Conservation (phyloP, 1,284 basidiomycete genomes). For the Cutaneotrichosporon spelunceum region DNA sequence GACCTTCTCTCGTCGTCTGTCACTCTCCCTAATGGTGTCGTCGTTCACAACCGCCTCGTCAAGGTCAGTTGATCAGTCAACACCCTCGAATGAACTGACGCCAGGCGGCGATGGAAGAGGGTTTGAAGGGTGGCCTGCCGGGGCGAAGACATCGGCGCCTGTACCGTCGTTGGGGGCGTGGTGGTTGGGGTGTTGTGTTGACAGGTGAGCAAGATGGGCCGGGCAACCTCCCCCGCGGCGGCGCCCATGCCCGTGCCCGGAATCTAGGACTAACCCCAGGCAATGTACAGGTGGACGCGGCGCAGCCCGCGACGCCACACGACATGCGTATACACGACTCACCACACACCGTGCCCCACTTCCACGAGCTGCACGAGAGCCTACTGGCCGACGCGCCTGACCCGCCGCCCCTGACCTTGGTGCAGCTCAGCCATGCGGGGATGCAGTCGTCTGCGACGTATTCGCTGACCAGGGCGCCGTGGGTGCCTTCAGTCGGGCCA, state of each 20-base stretch:
- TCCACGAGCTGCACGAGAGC: conserved; percentile 55
- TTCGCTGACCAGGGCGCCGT: conserved; percentile 37
- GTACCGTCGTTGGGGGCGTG: conserved; percentile 72
- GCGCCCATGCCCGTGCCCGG: not conserved
- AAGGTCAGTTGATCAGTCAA: conserved; percentile 51
- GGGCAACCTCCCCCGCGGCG: not conserved
- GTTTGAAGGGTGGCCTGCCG: conserved; percentile 70
- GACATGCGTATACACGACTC: conserved; percentile 66
- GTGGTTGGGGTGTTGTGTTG: conserved; percentile 82
- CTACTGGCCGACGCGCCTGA: conserved; percentile 54
- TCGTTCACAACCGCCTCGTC: conserved; percentile 55
- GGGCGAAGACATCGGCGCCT: conserved; percentile 63
- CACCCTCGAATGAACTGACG: not conserved
- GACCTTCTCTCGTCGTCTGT: conserved; percentile 53
- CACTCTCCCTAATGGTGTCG: conserved; percentile 58
- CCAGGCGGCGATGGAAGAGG: conserved; percentile 81
- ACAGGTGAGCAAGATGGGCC: conserved; percentile 57
- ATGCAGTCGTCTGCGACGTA: conserved; percentile 67
- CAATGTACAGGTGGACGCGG: conserved; percentile 71
- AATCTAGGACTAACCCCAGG: conserved; percentile 51
- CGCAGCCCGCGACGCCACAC: conserved; percentile 74
- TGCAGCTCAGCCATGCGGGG: conserved; percentile 84
- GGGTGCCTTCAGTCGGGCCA: conserved; percentile 64
- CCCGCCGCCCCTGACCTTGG: conserved; percentile 49
- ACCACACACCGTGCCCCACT: conserved; percentile 54